Evolutionary conservation across 805 yeast genomes (phyloP).

Genomic region (Sungouiozyma intestinalis): DNA sequence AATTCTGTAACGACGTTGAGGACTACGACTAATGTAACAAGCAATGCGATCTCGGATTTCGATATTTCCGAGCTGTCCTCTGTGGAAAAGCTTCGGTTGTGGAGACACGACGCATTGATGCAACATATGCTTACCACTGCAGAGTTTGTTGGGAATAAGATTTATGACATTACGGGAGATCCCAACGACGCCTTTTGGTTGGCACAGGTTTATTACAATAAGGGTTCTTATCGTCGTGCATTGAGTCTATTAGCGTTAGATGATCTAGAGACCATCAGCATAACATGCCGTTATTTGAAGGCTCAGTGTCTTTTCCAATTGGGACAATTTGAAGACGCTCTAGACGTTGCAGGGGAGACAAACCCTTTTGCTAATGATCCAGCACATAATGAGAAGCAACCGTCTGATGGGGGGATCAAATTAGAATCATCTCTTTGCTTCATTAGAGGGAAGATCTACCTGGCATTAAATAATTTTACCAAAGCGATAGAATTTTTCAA

Average conservation of each 20-base stretch:
- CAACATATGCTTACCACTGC: slow-evolving; percentile 90
- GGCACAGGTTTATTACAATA: slow-evolving; percentile 76
- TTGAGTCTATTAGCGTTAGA: slow-evolving; percentile 54
- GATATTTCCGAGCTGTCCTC: slow-evolving; percentile 39
- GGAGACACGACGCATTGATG: slow-evolving; percentile 91
- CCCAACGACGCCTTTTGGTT: slow-evolving; percentile 95
- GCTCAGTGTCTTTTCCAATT: slow-evolving; percentile 64
- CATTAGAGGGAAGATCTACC: slow-evolving; percentile 71
- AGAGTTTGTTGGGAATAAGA: slow-evolving; percentile 84
- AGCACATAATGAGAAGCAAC: slow-evolving; percentile 4
- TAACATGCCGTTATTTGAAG: slow-evolving; percentile 72
- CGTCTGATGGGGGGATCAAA: slow-evolving; percentile 69
- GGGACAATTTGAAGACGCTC: slow-evolving; percentile 78
- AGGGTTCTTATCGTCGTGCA: slow-evolving; percentile 71
- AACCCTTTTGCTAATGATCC: slow-evolving; percentile 50
- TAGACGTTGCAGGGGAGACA: slow-evolving; percentile 72
- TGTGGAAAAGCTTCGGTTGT: slow-evolving; percentile 73
- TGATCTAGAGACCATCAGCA: slow-evolving; percentile 43
- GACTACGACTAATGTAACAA: slow-evolving; percentile 15
- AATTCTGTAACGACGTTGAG: slow-evolving; percentile 6
- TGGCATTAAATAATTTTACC: slow-evolving; percentile 74
- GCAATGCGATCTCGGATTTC: slow-evolving; percentile 13
- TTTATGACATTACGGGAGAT: slow-evolving; percentile 70
- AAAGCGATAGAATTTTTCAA: slow-evolving; percentile 77
- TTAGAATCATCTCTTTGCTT: slow-evolving; percentile 81